phyloP scores from a whole-genome alignment of 352 stramenopile genomes.

The Globisporangium parvum region DNA sequence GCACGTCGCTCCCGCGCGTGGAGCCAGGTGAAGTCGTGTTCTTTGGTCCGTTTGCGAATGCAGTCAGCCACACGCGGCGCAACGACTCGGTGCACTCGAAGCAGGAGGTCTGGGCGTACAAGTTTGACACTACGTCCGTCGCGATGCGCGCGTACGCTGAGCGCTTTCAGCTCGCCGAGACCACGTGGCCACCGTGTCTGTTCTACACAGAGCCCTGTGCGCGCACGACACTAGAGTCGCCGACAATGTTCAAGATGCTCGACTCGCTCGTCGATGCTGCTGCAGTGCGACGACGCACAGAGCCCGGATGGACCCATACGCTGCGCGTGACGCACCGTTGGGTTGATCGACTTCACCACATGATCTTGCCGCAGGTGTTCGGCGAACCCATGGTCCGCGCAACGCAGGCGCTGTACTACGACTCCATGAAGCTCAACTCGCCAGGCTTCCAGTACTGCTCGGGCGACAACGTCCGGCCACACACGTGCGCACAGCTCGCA shows the following conservation, averaged over 20 bases:
- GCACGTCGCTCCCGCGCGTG: background rate
- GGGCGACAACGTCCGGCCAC: background rate
- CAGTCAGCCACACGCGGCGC: constrained; percentile 1
- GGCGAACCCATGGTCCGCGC: constrained; percentile 6
- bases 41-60: constrained; percentile 9
- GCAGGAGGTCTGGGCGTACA: constrained; percentile 15
- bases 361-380: constrained; percentile 22
- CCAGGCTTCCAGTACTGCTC: constrained; percentile 7
- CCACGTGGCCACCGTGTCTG: constrained; percentile 15
- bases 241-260: constrained; percentile 12
- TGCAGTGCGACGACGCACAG: background rate
- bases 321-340: constrained; percentile 8
- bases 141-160: constrained; percentile 13
- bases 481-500: background rate
- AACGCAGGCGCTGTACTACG: constrained; percentile 16
- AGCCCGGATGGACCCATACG: background rate
- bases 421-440: background rate
- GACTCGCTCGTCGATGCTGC: constrained; percentile 15
- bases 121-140: constrained; percentile 23
- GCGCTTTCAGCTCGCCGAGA: constrained; percentile 1
- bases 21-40: constrained; percentile 4
- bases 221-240: background rate
- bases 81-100: background rate
- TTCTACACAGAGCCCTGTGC: constrained; percentile 8
- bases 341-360: constrained; percentile 17